Percentiles rank a stretch among this genome's conserved stretches.
These are phyloP conservation scores for Aspergillus tamarii DNA, from an alignment of 2,329 filamentous ascomycete species.

Conservation along the genomic window DNA sequence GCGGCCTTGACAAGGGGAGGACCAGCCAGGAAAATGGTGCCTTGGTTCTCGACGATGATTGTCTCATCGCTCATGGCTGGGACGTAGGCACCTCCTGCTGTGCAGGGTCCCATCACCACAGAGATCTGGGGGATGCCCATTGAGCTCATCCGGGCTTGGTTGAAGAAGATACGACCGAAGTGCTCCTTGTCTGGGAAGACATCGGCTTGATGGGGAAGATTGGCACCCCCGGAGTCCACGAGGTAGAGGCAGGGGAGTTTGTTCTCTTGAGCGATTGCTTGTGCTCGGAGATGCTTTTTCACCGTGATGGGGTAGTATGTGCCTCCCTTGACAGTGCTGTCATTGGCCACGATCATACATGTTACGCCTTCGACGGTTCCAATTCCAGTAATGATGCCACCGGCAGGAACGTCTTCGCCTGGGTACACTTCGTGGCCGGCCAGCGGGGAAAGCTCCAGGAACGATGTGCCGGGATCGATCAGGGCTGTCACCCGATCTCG, in stretches of 20 bases:
- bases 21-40: conserved; percentile 96
- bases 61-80: conserved; percentile 97
- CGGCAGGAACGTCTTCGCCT: conserved; percentile 83
- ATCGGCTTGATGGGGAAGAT: conserved; percentile 91
- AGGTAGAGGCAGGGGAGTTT: conserved; percentile 84
- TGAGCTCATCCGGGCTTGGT: conserved; percentile 91
- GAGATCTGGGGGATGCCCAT: conserved; percentile 89
- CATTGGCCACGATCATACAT: conserved; percentile 93
- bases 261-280: conserved; percentile 89
- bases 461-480: conserved; percentile 85
- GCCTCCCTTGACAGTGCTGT: conserved; percentile 95
- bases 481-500: conserved; percentile 85
- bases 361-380: conserved; percentile 87
- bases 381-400: conserved; percentile 89
- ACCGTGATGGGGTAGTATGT: conserved; percentile 97
- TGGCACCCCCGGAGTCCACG: conserved; percentile 93
- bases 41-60: conserved; percentile 93
- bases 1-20: conserved; percentile 94
- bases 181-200: conserved; percentile 95
- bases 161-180: conserved; percentile 97
- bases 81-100: conserved; percentile 92
- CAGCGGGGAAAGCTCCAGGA: conserved; percentile 90
- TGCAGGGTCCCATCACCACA: conserved; percentile 97
- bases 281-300: conserved; percentile 93
- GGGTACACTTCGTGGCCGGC: conserved; percentile 85